Conservation (phyloP, 1,139 yeast species). For the Pichia terricola region DNA sequence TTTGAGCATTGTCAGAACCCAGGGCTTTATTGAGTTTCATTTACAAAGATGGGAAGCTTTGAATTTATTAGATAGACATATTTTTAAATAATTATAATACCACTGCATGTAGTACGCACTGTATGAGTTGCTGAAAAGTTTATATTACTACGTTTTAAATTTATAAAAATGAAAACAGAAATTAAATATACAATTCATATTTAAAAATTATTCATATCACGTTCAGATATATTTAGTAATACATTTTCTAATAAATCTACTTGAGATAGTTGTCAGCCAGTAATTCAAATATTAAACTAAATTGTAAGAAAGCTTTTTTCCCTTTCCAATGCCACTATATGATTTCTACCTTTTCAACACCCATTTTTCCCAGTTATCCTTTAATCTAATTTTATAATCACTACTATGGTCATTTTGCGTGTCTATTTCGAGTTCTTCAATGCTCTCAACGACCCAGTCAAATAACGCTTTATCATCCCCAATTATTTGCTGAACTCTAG, state of each 20-base stretch:
- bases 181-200: too few relatives aligned
- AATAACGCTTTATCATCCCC: conserved; percentile 36
- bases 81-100: conserved; percentile 10
- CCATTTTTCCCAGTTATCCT: conserved; percentile 38
- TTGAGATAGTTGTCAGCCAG: too few relatives aligned
- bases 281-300: too few relatives aligned
- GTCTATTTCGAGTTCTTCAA: conserved; percentile 29
- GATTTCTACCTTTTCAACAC: conserved; percentile 17
- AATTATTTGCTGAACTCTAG: conserved; percentile 53
- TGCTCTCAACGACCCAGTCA: conserved; percentile 20
- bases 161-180: too few relatives aligned
- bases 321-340: background rate
- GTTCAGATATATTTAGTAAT: too few relatives aligned
- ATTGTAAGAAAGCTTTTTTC: background rate
- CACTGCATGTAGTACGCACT: background rate
- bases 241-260: too few relatives aligned
- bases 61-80: conserved; percentile 16
- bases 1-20: conserved; percentile 13
- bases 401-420: conserved; percentile 13
- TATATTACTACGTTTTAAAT: too few relatives aligned
- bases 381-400: conserved; percentile 31
- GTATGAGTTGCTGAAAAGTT: too few relatives aligned
- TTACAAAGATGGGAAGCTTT: conserved; percentile 16
- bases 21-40: conserved; percentile 15
- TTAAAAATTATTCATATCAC: too few relatives aligned